These are phyloP conservation scores for Narthecium ossifragum DNA, from an alignment of 106 monocot genomes.

Conservation along the genomic window DNA sequence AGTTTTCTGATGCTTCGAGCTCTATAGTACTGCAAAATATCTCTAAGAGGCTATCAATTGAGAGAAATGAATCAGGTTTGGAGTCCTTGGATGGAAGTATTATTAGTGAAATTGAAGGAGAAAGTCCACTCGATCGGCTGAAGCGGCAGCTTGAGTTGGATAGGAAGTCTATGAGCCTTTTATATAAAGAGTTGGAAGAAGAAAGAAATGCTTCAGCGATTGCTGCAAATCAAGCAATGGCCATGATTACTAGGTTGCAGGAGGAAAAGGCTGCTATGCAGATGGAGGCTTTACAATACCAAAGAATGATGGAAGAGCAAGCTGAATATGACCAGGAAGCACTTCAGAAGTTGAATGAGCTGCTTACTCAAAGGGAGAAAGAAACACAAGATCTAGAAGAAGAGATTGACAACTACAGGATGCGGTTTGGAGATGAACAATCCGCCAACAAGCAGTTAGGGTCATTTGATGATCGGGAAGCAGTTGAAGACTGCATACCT, in stretches of 20 bases:
- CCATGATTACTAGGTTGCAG: slow-evolving; percentile 94
- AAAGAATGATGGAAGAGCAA: slow-evolving; percentile 96
- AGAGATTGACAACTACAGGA: slow-evolving; percentile 43
- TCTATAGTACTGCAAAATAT: slow-evolving; percentile 33
- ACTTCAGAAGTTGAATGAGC: slow-evolving; percentile 46
- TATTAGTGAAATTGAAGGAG: slow-evolving; percentile 75
- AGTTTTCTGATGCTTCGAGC: slow-evolving; percentile 26
- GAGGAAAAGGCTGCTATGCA: slow-evolving; percentile 96
- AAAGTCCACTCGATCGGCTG: slow-evolving; percentile 43
- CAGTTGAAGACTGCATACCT: background rate
- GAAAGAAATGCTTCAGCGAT: slow-evolving; percentile 88
- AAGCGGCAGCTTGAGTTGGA: slow-evolving; percentile 73
- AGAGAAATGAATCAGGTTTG: slow-evolving; percentile 64
- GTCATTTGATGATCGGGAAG: background rate
- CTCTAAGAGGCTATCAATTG: slow-evolving; percentile 48
- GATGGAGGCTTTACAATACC: slow-evolving; percentile 95
- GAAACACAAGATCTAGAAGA: slow-evolving; percentile 56
- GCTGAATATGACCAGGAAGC: slow-evolving; percentile 83
- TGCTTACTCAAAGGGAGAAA: slow-evolving; percentile 43
- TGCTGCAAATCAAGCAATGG: slow-evolving; percentile 88
- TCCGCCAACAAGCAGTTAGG: background rate
- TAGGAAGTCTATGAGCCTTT: slow-evolving; percentile 57
- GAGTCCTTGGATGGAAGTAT: slow-evolving; percentile 69
- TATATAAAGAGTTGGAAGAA: slow-evolving; percentile 86
- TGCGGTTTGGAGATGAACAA: slow-evolving; percentile 13